A percentile compares a stretch with the other conserved stretches of the same genome.
Conservation (phyloP, 2,329 filamentous ascomycete genomes). For the Phaeoacremonium minimum region DNA sequence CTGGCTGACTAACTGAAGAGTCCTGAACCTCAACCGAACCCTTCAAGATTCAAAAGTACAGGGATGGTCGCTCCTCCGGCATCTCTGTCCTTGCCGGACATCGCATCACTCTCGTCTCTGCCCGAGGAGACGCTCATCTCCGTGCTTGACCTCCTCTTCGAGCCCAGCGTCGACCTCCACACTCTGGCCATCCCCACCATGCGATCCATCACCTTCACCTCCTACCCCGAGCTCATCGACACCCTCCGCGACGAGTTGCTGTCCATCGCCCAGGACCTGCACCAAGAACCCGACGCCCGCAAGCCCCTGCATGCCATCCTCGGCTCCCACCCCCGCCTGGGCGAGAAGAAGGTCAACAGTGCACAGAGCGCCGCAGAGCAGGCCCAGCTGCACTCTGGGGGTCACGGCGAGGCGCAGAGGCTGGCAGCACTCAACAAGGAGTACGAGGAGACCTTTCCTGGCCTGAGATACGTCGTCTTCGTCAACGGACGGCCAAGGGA, state of each 20-base stretch:
- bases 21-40: no score
- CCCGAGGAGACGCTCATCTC: constrained; percentile 48
- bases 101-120: constrained; percentile 51
- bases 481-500: constrained; percentile 75
- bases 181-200: constrained; percentile 65
- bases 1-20: no score
- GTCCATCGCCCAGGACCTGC: constrained; percentile 43
- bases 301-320: constrained; percentile 67
- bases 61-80: no score
- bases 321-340: constrained; percentile 77
- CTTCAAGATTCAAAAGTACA: no score
- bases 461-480: constrained; percentile 85
- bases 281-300: constrained; percentile 41
- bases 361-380: constrained; percentile 79
- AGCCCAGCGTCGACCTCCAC: constrained; percentile 74
- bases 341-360: constrained; percentile 77
- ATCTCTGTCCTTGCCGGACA: constrained; percentile 62
- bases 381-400: constrained; percentile 60
- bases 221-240: constrained; percentile 67
- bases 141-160: constrained; percentile 77
- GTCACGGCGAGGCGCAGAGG: constrained; percentile 50
- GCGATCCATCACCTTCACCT: constrained; percentile 48
- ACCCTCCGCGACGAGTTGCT: constrained; percentile 61
- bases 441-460: constrained; percentile 79
- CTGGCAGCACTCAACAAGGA: constrained; percentile 65